Evolutionary conservation across 305 asterid species (phyloP).

Genomic region (Solanum chacoense): DNA sequence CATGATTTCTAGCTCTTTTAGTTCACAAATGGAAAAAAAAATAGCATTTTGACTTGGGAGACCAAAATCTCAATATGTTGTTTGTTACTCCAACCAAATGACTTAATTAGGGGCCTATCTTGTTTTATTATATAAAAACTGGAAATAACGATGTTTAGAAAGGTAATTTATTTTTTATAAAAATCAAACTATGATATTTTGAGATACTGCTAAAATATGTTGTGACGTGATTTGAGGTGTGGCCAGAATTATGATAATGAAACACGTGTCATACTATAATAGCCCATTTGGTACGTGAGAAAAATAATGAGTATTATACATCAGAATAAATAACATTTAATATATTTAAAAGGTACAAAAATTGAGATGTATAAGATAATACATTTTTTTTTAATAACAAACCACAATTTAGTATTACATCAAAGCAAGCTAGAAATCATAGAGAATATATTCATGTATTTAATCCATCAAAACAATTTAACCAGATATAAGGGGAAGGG

Average conservation of each 20-base stretch:
- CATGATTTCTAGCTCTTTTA: background rate
- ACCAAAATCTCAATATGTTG: background rate
- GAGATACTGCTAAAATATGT: background rate
- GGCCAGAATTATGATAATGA: background rate
- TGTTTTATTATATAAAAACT: background rate
- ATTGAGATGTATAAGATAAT: background rate
- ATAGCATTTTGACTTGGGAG: background rate
- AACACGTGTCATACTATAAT: background rate
- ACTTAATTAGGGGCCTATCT: background rate
- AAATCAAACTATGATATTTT: background rate
- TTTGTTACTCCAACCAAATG: background rate
- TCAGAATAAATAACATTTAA: background rate
- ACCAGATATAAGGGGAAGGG: background rate
- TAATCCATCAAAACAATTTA: background rate
- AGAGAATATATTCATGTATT: background rate
- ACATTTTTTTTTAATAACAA: too few relatives aligned
- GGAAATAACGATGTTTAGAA: background rate
- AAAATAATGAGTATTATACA: background rate
- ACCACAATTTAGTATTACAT: background rate
- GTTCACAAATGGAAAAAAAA: background rate
- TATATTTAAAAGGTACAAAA: background rate
- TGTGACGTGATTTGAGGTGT: background rate
- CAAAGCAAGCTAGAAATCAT: background rate
- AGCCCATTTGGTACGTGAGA: background rate
- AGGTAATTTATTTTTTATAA: background rate